Evolutionary conservation across 2,329 filamentous ascomycete species (phyloP).

Genomic region (Penicillium sumatraense): DNA sequence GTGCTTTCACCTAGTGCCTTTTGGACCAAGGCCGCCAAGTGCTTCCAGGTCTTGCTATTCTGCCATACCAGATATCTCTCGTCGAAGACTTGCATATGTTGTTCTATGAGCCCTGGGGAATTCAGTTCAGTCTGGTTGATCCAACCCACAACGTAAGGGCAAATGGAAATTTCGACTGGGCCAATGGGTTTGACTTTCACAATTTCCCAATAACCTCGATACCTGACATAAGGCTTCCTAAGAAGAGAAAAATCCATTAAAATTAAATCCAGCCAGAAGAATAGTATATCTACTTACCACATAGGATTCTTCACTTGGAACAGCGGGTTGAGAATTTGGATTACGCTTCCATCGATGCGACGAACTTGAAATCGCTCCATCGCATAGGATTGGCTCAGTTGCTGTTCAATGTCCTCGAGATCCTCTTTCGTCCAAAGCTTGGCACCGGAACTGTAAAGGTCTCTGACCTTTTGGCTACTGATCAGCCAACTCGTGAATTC

Average conservation of each 20-base stretch:
- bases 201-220: conserved; percentile 27
- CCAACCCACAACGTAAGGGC: conserved; percentile 28
- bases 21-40: conserved; percentile 17
- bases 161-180: conserved; percentile 24
- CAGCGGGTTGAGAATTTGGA: conserved; percentile 25
- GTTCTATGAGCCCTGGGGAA: conserved; percentile 25
- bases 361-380: conserved; percentile 24
- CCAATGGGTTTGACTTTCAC: conserved; percentile 21
- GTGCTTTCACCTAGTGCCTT: conserved; percentile 16
- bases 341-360: conserved; percentile 24
- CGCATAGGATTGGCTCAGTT: conserved; percentile 22
- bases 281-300: conserved; percentile 23
- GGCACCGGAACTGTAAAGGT: conserved; percentile 24
- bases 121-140: conserved; percentile 23
- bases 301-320: conserved; percentile 27
- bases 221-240: conserved; percentile 26
- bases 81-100: conserved; percentile 24
- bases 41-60: conserved; percentile 24
- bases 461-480: conserved; percentile 25
- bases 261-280: conserved; percentile 21
- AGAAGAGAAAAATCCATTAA: too few relatives aligned
- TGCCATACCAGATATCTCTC: conserved; percentile 22
- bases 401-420: conserved; percentile 25
- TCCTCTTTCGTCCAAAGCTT: conserved; percentile 25
- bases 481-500: conserved; percentile 24